A percentile compares a stretch with the other conserved stretches of the same genome.
These are phyloP conservation scores for Didymella glomerata DNA, from an alignment of 2,329 filamentous ascomycete genomes.

Conservation along the genomic window DNA sequence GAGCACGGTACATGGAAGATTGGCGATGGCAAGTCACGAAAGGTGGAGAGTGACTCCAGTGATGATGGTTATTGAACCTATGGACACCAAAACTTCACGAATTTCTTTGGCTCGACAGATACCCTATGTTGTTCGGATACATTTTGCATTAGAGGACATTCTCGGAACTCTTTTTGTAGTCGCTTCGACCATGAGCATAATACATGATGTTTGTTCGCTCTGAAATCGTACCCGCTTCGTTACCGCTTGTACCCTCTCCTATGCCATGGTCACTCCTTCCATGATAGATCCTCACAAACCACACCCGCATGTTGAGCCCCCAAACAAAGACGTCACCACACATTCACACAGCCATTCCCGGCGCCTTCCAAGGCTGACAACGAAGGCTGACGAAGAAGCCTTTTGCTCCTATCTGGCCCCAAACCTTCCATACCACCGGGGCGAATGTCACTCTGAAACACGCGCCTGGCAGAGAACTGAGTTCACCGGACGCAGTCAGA, in stretches of 20 bases:
- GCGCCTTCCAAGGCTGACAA: not conserved
- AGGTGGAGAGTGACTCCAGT: not conserved
- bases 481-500: constrained; percentile 12
- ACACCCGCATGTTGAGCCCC: not conserved
- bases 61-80: constrained; percentile 4
- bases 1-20: constrained; percentile 44
- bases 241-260: not conserved
- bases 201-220: not conserved
- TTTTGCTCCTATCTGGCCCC: not conserved
- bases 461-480: constrained; percentile 2
- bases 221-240: not conserved
- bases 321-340: not conserved
- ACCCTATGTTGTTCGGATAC: constrained; percentile 2
- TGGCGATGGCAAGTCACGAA: constrained; percentile 42
- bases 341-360: constrained; percentile 3
- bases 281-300: not conserved
- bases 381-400: constrained; percentile 10
- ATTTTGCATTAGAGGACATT: too few species aligned
- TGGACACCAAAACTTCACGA: not conserved
- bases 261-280: not conserved
- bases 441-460: constrained; percentile 1
- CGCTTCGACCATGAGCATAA: not conserved
- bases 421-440: not conserved
- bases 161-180: not conserved
- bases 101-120: not conserved